Evolutionary conservation across 2,329 filamentous ascomycete genomes (phyloP), one percentile per base, ranked within the genome.

Genomic region (Achaetomium macrosporum): DNA sequence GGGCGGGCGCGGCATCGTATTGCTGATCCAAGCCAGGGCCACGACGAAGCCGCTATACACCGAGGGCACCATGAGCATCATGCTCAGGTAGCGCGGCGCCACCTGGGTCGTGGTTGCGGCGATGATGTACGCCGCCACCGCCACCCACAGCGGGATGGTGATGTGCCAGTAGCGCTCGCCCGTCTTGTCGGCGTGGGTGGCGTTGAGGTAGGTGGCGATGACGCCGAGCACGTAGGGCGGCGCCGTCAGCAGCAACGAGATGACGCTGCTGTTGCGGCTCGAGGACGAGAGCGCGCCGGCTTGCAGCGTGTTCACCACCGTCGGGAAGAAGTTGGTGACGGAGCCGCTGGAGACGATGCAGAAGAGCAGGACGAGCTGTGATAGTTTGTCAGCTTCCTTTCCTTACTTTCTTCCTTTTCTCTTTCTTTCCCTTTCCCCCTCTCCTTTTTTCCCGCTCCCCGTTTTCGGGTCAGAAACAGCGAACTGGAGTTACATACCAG

Each of bases 161-260:
- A 89, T 77, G 66, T 90, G 87, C 65, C 79, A 81, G 67, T 83
- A 89, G 5, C 85, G 78, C 67, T 90, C 86, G 17, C 84, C 83
- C 0, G 83, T 87, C 40, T 75, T 77, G 66, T 89, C 87, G 15
- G 86, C 84, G 65, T 88, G 84, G 75, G 81, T 83, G 4, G 85
- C 82, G 59, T 87, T 88, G 41, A 75, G 52, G 58, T 83, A 82
- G 1, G 83, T 80, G 0, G 78, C 81, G 41, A 87, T 75, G 31
- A 82, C 76, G 45, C 75, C 76, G 12, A 85, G 72, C 3, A 84
- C 77, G 64, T 85, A 87, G 1, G 83, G 83, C 0, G 85, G 85
- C 0, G 77, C 79, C 0, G 82, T 85, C 49, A 87, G 71, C 13
- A 86, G 75, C 4, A 87, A 75, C 0, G 84, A 81, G 25, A 74